Base-by-base conservation (phyloP, 2,329 filamentous ascomycete species). In the Lomentospora prolificans region DNA sequence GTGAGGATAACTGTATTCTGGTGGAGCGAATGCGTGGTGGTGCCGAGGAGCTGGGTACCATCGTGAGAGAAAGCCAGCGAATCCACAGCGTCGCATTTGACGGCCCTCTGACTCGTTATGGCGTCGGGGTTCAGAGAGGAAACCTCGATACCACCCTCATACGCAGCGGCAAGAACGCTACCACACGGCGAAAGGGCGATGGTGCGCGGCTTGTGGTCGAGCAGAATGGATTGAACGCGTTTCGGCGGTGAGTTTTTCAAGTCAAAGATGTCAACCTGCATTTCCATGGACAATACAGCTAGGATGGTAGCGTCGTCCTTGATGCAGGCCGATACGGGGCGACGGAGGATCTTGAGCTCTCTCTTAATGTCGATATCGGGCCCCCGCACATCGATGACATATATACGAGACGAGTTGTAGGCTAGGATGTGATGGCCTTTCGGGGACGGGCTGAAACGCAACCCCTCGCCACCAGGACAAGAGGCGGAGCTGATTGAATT, bases 111-210 rank as follows among this genome's bases (percentile, higher is more conserved):
- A 61, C 90, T 86, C 0, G 81, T 87, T 27, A 85, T 64, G 25
- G 81, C 82, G 55, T 76, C 80, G 2, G 84, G 75, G 51, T 81
- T 81, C 39, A 95, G 73, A 4, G 89, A 87, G 27, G 88, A 84
- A 0, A 96, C 87, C 67, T 96, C 90, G 59, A 96, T 91, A n/a
- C 88, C 89, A 56, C 88, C 87, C 64, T 90, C 84, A 68, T 91
- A 95, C 6, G 90, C 90, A 14, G 89, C 86, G 24, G 90, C 90
- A 50, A 96, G 72, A 12, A 96, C 87, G 46, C 85, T 84, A 24
- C 89, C 89, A 60, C 86, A 88, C 1, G 90, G 89, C 0, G 90
- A 92, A 28, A 96, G 72, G 14, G 87, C 85, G 60, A 96, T 86
- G 12, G 89, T 84, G 55, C 85, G 82, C 7, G 90, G 89, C 56